These are phyloP conservation scores for Corymbia calophylla DNA, from an alignment of 441 rosid genomes.

Conservation along the genomic window DNA sequence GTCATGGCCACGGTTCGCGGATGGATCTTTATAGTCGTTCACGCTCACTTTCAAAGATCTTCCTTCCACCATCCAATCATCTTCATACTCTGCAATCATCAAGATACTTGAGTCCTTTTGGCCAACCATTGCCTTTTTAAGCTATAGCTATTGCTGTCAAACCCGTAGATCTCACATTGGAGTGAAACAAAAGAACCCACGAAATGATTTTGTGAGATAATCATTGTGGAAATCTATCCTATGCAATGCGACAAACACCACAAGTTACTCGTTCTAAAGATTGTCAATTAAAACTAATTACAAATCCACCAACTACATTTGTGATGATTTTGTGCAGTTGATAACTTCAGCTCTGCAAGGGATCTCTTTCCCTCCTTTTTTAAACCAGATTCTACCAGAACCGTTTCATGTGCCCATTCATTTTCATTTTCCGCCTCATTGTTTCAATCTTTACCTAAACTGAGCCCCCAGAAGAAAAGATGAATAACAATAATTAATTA, in stretches of 20 bases:
- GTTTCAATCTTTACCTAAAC: background rate
- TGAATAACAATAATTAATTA: background rate
- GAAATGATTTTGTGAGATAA: background rate
- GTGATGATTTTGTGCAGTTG: background rate
- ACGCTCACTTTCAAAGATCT: conserved; percentile 31
- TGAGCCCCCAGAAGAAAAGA: background rate
- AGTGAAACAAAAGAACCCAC: background rate
- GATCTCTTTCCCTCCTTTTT: background rate
- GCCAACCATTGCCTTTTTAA: background rate
- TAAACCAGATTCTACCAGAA: background rate
- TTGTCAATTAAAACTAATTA: background rate
- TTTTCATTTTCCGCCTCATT: background rate
- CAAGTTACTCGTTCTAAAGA: background rate
- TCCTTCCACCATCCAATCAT: conserved; percentile 7
- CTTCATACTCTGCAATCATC: background rate
- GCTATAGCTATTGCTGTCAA: background rate
- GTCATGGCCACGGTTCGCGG: conserved; percentile 49
- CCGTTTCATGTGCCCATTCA: background rate
- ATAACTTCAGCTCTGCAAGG: background rate
- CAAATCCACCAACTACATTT: background rate
- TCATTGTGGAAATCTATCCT: background rate
- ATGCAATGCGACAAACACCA: background rate
- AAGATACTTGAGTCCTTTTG: background rate
- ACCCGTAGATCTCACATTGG: background rate
- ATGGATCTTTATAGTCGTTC: conserved; percentile 38